Evolutionary conservation across 257 asterid species (phyloP).

Genomic region (Dorcoceras hygrometricum): DNA sequence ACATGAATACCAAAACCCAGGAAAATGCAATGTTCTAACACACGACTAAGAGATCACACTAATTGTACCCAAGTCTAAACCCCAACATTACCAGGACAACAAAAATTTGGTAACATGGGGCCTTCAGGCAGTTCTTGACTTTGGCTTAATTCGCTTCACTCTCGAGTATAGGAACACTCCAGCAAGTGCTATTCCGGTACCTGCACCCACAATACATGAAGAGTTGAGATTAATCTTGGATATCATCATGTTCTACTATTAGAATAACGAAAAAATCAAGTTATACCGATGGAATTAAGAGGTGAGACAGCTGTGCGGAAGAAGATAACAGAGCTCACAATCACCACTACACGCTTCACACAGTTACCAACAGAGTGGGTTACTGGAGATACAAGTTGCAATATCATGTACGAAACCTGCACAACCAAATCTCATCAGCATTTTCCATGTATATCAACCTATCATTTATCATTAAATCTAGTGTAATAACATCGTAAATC

Average conservation of each 20-base stretch:
- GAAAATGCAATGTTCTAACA: background rate
- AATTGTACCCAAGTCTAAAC: background rate
- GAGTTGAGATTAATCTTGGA: background rate
- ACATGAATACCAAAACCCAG: background rate
- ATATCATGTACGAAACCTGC: slow-evolving; percentile 97
- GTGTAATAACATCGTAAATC: background rate
- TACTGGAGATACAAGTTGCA: slow-evolving; percentile 95
- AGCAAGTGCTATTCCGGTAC: slow-evolving; percentile 68
- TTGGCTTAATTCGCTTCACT: slow-evolving; percentile 52
- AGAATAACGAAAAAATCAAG: slow-evolving; percentile 10
- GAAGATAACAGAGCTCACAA: slow-evolving; percentile 86
- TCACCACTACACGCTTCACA: slow-evolving; percentile 95
- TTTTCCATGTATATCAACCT: slow-evolving; percentile 1
- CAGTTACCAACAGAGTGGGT: slow-evolving; percentile 99
- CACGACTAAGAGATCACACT: background rate
- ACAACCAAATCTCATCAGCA: slow-evolving; percentile 30
- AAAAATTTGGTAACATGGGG: slow-evolving; percentile 17
- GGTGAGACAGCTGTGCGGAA: slow-evolving; percentile 87
- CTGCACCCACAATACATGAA: slow-evolving; percentile 33
- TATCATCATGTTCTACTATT: background rate
- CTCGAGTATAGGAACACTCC: slow-evolving; percentile 91
- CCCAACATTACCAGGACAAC: background rate
- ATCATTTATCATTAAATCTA: background rate
- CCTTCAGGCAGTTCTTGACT: slow-evolving; percentile 45
- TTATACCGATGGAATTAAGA: slow-evolving; percentile 67